Evolutionary conservation across 2,329 filamentous ascomycete species (phyloP), one percentile per base, ranked within the genome.

Genomic region (Lachnellula cervina): DNA sequence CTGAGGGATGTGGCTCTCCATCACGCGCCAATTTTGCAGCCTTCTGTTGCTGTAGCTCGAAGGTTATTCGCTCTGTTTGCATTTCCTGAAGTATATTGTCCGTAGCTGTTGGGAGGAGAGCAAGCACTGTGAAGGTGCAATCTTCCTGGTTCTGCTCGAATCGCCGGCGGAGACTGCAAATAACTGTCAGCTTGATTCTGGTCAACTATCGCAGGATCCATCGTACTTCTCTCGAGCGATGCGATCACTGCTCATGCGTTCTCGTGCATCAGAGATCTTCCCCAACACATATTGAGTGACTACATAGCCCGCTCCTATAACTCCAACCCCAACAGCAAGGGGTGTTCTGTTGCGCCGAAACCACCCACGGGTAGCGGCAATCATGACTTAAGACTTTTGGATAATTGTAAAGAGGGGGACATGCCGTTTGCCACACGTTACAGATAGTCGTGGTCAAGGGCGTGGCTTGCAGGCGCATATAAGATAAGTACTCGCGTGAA

Each of bases 61-160:
- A 87, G 4, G 93, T 93, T 67, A 97, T 90, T 67, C 89, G 85
- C 72, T 99, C 94, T 44, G 96, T 96, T 52, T 95, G 90, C 65
- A 97, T 83, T 34, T 88, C 86, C 64, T 90, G 86, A 67, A 97
- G 78, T 66, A 99, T 88, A 70, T 95, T 93, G 63, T 94, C 85
- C 23, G 92, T 92, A 6, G 91, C 89, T 35, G 93, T 96, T 4
- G 94, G 94, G 9, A 99, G 81, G 54, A 99, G 84, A 32, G 93
- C 94, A n/a, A 97, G 85, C 45, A 97, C 91, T 38, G 94, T 99
- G 71, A 95, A 97, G 48, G 93, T 97, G 75, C 94, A 99, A 74
- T 99, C 94, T 71, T 96, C 93, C 71, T 99, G 94, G 73, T 99
- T 99, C 74, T 99, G 94, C 72, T 97, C 90, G 75, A 99, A 99